A percentile compares a stretch with the other conserved stretches of the same genome.
phyloP scores from a whole-genome alignment of 345 rosid species.

The Stellera chamaejasme region DNA sequence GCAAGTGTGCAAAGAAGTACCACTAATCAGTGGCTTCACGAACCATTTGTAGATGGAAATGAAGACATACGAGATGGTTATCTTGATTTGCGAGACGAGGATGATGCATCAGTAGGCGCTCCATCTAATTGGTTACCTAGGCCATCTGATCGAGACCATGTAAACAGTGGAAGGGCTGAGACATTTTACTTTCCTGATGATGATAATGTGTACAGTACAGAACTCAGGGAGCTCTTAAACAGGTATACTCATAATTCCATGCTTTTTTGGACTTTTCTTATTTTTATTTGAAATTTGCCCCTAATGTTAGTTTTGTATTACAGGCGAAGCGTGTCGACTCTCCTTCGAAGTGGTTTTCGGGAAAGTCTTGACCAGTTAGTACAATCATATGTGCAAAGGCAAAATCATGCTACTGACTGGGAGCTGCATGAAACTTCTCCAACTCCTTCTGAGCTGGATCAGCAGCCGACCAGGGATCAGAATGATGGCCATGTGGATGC shows the following conservation, averaged over 20 bases:
- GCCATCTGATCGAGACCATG: slow-evolving; percentile 39
- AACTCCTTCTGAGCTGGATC: slow-evolving; percentile 37
- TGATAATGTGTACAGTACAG: slow-evolving; percentile 52
- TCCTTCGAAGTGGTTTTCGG: slow-evolving; percentile 85
- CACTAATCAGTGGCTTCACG: slow-evolving; percentile 29
- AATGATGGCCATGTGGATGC: slow-evolving; percentile 36
- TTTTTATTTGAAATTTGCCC: slow-evolving; percentile 7
- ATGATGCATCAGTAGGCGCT: slow-evolving; percentile 40
- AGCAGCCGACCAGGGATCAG: slow-evolving; percentile 43
- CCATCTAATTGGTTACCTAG: slow-evolving; percentile 50
- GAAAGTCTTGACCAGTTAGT: slow-evolving; percentile 79
- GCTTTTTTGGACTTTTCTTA: slow-evolving; percentile 4
- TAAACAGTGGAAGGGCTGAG: slow-evolving; percentile 35
- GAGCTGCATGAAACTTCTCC: slow-evolving; percentile 54
- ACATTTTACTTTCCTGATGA: slow-evolving; percentile 52
- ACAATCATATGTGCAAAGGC: slow-evolving; percentile 84
- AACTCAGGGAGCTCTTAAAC: slow-evolving; percentile 77
- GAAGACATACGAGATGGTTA: slow-evolving; percentile 34
- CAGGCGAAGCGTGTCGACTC: slow-evolving; percentile 95
- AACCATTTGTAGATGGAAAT: slow-evolving; percentile 23
- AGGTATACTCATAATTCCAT: slow-evolving; percentile 35
- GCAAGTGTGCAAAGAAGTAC: slow-evolving; percentile 27
- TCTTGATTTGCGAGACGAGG: slow-evolving; percentile 30
- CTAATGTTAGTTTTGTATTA: slow-evolving; percentile 17
- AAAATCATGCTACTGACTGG: slow-evolving; percentile 62